Conservation (phyloP, 2,329 filamentous ascomycete species). For the Uncinocarpus reesii region DNA sequence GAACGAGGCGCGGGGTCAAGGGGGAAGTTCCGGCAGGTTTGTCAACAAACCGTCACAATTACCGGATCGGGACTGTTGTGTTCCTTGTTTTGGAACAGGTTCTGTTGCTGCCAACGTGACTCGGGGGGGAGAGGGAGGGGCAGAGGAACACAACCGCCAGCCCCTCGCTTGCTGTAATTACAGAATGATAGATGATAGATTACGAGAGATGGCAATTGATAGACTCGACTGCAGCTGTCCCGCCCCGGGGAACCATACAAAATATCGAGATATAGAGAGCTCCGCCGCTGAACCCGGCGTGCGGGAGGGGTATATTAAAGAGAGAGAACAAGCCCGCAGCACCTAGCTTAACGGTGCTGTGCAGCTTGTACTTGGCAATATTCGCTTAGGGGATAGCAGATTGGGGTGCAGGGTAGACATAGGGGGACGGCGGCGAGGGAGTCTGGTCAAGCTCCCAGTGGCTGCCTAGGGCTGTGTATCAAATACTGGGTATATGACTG, state of each 20-base stretch:
- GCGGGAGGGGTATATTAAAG: neutral
- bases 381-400: neutral
- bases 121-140: no score
- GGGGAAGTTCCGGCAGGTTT: constrained; percentile 3
- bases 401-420: neutral
- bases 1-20: neutral
- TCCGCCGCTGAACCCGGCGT: no score
- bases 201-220: no score
- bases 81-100: constrained; percentile 4
- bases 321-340: neutral
- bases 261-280: no score
- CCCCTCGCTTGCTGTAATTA: neutral
- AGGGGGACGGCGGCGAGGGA: no score
- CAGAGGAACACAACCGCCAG: neutral
- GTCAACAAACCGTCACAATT: constrained; percentile 3
- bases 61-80: neutral
- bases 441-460: no score
- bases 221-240: no score
- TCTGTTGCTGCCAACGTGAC: neutral
- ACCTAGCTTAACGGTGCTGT: neutral
- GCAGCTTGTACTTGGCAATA: neutral
- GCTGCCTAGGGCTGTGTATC: constrained; percentile 2
- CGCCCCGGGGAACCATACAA: no score
- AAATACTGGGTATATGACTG: no score
- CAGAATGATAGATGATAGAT: neutral